Conservation (phyloP, 2,329 filamentous ascomycete genomes). For the Diplodia intermedia region DNA sequence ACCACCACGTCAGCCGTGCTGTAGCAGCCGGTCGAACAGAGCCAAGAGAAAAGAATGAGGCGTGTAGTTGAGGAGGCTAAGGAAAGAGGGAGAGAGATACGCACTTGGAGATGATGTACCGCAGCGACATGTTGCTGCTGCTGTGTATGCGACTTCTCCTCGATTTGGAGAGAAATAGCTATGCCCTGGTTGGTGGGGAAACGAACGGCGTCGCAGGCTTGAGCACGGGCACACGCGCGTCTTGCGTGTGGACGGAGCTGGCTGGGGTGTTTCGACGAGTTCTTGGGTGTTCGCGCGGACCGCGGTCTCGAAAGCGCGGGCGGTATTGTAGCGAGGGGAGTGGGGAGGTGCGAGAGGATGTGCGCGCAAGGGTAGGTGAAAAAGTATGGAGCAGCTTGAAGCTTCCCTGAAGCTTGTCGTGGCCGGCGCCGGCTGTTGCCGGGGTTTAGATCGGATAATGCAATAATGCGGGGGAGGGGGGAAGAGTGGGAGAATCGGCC, state of each 20-base stretch:
- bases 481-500: not conserved
- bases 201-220: not conserved
- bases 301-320: no score
- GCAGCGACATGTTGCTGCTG: constrained; percentile 41
- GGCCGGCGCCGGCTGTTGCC: not conserved
- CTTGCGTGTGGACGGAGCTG: not conserved
- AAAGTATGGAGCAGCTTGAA: not conserved
- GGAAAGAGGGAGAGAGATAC: constrained; percentile 26
- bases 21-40: not conserved
- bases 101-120: constrained; percentile 55
- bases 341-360: not conserved
- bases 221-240: not conserved
- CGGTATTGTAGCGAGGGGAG: not conserved
- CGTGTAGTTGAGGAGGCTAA: not conserved
- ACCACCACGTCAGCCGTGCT: no score
- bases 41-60: not conserved
- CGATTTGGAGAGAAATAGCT: not conserved
- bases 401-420: not conserved
- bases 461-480: not conserved
- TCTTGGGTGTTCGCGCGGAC: not conserved
- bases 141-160: not conserved
- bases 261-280: not conserved
- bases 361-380: not conserved
- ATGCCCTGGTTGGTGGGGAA: no score
- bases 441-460: not conserved